Evolutionary conservation across 1,284 basidiomycete species (phyloP).

Genomic region (Leccinum angustisporum): DNA sequence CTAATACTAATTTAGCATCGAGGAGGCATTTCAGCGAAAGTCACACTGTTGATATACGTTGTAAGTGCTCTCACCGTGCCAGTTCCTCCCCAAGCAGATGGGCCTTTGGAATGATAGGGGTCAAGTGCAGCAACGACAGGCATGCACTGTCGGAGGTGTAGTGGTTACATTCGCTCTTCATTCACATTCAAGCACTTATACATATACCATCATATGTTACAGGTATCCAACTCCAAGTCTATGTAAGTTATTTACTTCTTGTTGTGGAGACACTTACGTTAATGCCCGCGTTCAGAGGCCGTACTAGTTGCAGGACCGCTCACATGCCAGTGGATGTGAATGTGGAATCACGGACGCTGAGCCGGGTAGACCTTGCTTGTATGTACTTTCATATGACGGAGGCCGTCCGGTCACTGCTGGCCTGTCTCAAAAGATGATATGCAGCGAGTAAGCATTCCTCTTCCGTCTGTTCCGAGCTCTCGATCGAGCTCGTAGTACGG

Average conservation of each 20-base stretch:
- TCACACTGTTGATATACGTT: constrained; percentile 64
- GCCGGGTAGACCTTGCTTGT: constrained; percentile 39
- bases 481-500: constrained; percentile 41
- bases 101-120: constrained; percentile 57
- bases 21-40: constrained; percentile 80
- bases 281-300: constrained; percentile 36
- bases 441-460: constrained; percentile 33
- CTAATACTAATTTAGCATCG: constrained; percentile 45
- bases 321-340: constrained; percentile 27
- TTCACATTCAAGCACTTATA: constrained; percentile 3
- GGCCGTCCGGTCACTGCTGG: constrained; percentile 3
- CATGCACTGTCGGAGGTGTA: constrained; percentile 77
- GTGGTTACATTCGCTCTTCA: constrained; percentile 13
- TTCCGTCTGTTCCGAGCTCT: constrained; percentile 42
- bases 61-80: constrained; percentile 35
- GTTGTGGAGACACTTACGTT: constrained; percentile 11
- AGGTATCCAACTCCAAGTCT: constrained; percentile 66
- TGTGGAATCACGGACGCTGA: constrained; percentile 30
- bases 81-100: constrained; percentile 40
- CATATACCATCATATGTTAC: constrained; percentile 1
- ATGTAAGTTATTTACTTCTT: constrained; percentile 41
- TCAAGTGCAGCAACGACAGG: constrained; percentile 81
- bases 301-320: constrained; percentile 25
- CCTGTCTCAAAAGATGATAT: constrained; percentile 37
- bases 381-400: constrained; percentile 40